Conservation (phyloP, 2,329 filamentous ascomycete species). For the Monilinia vaccinii-corymbosi region DNA sequence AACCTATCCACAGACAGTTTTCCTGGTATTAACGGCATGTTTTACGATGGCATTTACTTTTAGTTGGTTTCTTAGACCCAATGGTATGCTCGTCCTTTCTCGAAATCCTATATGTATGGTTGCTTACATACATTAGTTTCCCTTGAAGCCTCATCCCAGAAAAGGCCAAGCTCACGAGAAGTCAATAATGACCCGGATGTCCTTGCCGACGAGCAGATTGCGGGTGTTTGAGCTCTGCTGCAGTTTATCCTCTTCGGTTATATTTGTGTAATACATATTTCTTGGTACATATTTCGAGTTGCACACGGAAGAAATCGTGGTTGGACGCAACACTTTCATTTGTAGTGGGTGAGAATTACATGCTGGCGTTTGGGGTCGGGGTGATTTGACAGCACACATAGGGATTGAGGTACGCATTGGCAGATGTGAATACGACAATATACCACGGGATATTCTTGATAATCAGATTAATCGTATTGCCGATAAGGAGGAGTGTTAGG, state of each 20-base stretch:
- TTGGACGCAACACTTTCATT: background rate
- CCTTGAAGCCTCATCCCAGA: conserved; percentile 10
- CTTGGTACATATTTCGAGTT: background rate
- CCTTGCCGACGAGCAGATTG: conserved; percentile 17
- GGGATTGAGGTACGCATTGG: too few relatives aligned
- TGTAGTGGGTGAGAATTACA: background rate
- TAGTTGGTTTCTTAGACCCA: conserved; percentile 62
- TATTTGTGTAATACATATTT: background rate
- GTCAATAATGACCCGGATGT: conserved; percentile 12
- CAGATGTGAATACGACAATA: too few relatives aligned
- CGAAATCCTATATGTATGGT: too few relatives aligned
- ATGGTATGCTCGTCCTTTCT: conserved; percentile 48
- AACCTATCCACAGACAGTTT: conserved; percentile 71
- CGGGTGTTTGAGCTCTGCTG: conserved; percentile 5
- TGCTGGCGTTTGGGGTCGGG: background rate
- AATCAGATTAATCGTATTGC: too few relatives aligned
- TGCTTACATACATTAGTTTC: conserved; percentile 14
- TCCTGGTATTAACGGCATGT: conserved; percentile 59
- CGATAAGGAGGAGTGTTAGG: too few relatives aligned
- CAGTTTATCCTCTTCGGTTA: background rate
- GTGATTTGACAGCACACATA: background rate
- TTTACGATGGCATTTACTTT: conserved; percentile 59
- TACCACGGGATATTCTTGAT: too few relatives aligned
- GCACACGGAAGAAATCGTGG: background rate
- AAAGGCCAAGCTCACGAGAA: background rate